Conservation (phyloP, 2,329 filamentous ascomycete species). For the Nannizziopsis barbatae region DNA sequence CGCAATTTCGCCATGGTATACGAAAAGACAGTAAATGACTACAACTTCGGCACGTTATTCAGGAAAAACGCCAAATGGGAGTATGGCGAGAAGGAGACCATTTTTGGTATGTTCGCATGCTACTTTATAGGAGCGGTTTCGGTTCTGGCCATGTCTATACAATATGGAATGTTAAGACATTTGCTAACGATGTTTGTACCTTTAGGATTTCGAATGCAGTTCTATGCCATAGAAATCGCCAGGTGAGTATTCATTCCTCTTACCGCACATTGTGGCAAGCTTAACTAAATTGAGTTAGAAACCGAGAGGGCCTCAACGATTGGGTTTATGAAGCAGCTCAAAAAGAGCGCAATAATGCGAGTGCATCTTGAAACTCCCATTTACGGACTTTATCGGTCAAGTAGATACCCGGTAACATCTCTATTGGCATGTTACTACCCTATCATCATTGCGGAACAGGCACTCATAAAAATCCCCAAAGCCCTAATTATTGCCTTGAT, state of each 20-base stretch:
- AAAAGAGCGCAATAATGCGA: slow-evolving; percentile 9
- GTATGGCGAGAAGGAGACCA: slow-evolving; percentile 79
- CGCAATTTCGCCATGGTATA: slow-evolving; percentile 87
- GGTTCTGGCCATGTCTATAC: neutral
- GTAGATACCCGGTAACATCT: neutral
- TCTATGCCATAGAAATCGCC: slow-evolving; percentile 66
- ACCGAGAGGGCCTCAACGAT: slow-evolving; percentile 81
- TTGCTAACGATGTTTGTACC: neutral
- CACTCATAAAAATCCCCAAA: too few species aligned
- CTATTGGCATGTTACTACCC: too few species aligned
- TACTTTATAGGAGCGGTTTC: neutral
- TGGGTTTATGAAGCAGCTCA: slow-evolving; percentile 88
- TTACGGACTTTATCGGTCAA: neutral
- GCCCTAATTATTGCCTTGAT: too few species aligned
- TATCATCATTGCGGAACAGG: too few species aligned
- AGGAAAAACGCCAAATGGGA: slow-evolving; percentile 65
- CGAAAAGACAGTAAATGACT: slow-evolving; percentile 92
- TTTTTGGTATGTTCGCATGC: slow-evolving; percentile 57
- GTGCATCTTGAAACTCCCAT: neutral
- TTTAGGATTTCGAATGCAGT: slow-evolving; percentile 62
- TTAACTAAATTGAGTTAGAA: slow-evolving; percentile 39
- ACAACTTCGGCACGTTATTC: slow-evolving; percentile 94
- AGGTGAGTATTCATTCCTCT: slow-evolving; percentile 42
- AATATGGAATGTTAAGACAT: neutral
- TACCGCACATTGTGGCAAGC: neutral